Conservation (phyloP, 2,329 filamentous ascomycete species). For the Colletotrichum graminicola region DNA sequence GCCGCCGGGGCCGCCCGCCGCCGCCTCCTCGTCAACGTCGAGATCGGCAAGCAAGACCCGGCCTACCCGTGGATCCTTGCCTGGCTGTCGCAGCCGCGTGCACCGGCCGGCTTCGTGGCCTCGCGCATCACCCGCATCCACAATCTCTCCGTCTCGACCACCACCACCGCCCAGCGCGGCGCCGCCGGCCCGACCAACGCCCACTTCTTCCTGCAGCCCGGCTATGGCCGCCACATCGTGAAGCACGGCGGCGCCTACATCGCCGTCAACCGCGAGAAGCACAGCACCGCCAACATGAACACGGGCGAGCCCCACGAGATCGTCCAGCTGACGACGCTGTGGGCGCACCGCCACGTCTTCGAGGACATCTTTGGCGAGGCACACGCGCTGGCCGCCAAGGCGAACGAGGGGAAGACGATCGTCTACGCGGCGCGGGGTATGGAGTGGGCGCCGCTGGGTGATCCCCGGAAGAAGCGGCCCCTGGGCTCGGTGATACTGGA, state of each 20-base stretch:
- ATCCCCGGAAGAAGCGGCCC: slow-evolving; percentile 87
- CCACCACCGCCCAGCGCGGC: slow-evolving; percentile 69
- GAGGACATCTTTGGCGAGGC: slow-evolving; percentile 91
- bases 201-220: slow-evolving; percentile 89
- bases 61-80: slow-evolving; percentile 95
- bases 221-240: slow-evolving; percentile 89
- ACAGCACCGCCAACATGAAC: slow-evolving; percentile 82
- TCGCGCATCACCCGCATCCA: slow-evolving; percentile 70
- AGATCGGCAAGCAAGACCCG: slow-evolving; percentile 93
- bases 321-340: slow-evolving; percentile 90
- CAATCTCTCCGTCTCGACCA: slow-evolving; percentile 69
- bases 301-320: slow-evolving; percentile 95
- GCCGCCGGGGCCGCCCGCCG: slow-evolving; percentile 81
- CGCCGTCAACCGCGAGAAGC: slow-evolving; percentile 86
- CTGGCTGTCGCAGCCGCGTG: slow-evolving; percentile 90
- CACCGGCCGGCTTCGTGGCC: slow-evolving; percentile 69
- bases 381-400: slow-evolving; percentile 80
- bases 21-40: slow-evolving; percentile 92
- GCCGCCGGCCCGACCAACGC: slow-evolving; percentile 74
- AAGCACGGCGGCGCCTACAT: slow-evolving; percentile 91
- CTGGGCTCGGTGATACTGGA: slow-evolving; percentile 90
- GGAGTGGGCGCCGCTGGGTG: slow-evolving; percentile 87
- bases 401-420: slow-evolving; percentile 90
- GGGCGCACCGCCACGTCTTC: slow-evolving; percentile 89
- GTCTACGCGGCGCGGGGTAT: slow-evolving; percentile 89